A percentile compares a stretch with the other conserved stretches of the same genome.
These are phyloP conservation scores for Plantago coronopus DNA, from an alignment of 305 asterid genomes.

Conservation along the genomic window DNA sequence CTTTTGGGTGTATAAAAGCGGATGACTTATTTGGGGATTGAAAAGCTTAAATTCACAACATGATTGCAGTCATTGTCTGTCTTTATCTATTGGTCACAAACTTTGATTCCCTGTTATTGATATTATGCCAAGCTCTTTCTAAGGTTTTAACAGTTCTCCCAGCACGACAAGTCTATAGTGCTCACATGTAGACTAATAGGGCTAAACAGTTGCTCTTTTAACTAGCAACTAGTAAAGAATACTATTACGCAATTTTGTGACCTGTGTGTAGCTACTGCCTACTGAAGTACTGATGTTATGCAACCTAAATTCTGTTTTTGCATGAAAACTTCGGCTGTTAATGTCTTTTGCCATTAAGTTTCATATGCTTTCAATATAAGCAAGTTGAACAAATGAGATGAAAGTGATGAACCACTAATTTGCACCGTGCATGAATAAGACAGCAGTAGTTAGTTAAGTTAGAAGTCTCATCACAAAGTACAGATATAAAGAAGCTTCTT, in stretches of 20 bases:
- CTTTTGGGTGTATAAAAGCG: background rate
- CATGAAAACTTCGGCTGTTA: background rate
- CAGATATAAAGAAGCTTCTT: background rate
- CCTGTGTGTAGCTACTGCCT: background rate
- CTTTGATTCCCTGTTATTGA: background rate
- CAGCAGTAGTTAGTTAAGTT: background rate
- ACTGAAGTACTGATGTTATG: too few species aligned
- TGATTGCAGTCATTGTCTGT: background rate
- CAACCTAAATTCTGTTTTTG: background rate
- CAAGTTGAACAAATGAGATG: background rate
- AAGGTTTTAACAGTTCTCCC: background rate
- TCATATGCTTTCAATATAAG: background rate
- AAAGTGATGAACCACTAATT: background rate
- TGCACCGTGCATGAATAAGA: background rate
- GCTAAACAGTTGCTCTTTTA: background rate
- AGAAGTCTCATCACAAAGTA: background rate
- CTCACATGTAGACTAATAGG: background rate
- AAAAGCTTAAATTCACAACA: background rate
- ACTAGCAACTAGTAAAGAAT: background rate
- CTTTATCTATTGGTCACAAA: background rate
- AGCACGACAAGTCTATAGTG: background rate
- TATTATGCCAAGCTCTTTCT: background rate
- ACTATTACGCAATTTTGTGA: background rate
- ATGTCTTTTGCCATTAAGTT: background rate
- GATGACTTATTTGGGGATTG: conserved; percentile 3